Evolutionary conservation across 2,329 filamentous ascomycete genomes (phyloP).

Genomic region (Aspergillus novoparasiticus): DNA sequence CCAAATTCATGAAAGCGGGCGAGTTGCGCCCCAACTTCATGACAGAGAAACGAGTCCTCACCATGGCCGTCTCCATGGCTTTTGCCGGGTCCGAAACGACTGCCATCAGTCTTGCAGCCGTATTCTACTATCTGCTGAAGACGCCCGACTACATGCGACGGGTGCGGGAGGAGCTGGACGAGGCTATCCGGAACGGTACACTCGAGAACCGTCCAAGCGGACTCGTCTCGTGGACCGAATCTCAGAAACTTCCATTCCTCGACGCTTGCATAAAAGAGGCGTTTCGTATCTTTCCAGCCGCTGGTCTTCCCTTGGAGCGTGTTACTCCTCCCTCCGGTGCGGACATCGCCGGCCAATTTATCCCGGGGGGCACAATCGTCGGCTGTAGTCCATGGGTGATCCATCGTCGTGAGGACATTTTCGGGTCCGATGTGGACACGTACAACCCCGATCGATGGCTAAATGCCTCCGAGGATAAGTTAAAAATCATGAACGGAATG

Average conservation of each 20-base stretch:
- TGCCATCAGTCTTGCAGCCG: slow-evolving; percentile 69
- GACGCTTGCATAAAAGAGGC: slow-evolving; percentile 55
- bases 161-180: slow-evolving; percentile 62
- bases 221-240: slow-evolving; percentile 21
- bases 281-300: slow-evolving; percentile 45
- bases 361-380: slow-evolving; percentile 15
- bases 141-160: slow-evolving; percentile 47
- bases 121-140: slow-evolving; percentile 75
- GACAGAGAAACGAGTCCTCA: slow-evolving; percentile 30
- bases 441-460: slow-evolving; percentile 28
- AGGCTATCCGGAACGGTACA: slow-evolving; percentile 37
- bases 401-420: slow-evolving; percentile 21
- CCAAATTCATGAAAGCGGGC: slow-evolving; percentile 31
- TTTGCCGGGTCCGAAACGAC: slow-evolving; percentile 80
- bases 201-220: slow-evolving; percentile 7
- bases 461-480: slow-evolving; percentile 8
- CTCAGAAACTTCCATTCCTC: slow-evolving; percentile 45
- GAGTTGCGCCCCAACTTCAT: slow-evolving; percentile 30
- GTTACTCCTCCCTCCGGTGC: slow-evolving; percentile 10
- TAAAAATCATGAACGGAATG: slow-evolving; percentile 19
- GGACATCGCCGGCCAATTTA: slow-evolving; percentile 5
- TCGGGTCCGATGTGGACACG: slow-evolving; percentile 23
- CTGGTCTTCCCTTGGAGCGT: slow-evolving; percentile 25
- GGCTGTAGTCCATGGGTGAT: slow-evolving; percentile 21
- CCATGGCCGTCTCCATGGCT: slow-evolving; percentile 33